phyloP scores from a whole-genome alignment of 2,329 filamentous ascomycete species.

The Trichoderma semiorbis region DNA sequence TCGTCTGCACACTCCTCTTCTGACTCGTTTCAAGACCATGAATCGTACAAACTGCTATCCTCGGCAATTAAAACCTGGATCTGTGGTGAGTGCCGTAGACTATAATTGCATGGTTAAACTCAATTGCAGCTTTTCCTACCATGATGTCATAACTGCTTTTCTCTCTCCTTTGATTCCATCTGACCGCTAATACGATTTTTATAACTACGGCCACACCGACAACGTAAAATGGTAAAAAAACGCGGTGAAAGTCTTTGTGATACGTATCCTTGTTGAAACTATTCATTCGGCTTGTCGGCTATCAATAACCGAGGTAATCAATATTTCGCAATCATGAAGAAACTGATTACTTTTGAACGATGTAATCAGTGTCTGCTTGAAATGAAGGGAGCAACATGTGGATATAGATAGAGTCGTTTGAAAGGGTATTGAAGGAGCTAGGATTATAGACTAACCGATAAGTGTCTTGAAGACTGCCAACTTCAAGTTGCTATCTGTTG shows the following conservation, averaged over 20 bases:
- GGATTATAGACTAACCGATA: background rate
- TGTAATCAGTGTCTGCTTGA: background rate
- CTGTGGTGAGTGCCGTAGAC: background rate
- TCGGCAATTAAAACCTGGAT: background rate
- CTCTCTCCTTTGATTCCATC: background rate
- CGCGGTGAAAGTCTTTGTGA: background rate
- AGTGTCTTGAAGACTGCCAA: background rate
- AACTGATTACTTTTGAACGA: background rate
- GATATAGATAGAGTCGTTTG: background rate
- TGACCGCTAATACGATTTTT: background rate
- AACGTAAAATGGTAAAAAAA: background rate
- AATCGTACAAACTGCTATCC: background rate
- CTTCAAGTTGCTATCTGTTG: background rate
- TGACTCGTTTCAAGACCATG: background rate
- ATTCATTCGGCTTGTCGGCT: background rate
- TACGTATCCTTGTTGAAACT: background rate
- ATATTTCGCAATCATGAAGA: background rate
- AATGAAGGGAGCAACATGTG: background rate
- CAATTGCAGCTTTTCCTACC: background rate
- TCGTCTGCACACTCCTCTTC: background rate
- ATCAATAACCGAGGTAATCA: background rate
- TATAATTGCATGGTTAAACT: background rate
- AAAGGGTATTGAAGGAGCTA: background rate
- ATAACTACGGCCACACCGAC: background rate
- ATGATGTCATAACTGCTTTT: conserved; percentile 4